A percentile compares a stretch with the other conserved stretches of the same genome.
Conservation (phyloP, 148 eudicot genomes). For the Diospyros kaki region DNA sequence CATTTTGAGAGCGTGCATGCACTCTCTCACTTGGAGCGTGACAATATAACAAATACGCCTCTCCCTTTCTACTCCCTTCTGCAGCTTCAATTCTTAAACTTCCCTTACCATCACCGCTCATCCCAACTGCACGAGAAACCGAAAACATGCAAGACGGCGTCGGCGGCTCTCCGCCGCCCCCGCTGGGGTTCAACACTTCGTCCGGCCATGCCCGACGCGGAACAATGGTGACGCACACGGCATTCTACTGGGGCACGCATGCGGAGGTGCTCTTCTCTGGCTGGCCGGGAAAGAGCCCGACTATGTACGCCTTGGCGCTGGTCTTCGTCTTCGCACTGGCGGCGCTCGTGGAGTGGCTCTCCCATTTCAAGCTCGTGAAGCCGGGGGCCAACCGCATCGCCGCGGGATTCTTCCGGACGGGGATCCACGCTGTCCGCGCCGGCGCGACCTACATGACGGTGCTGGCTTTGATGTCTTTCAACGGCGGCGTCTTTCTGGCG, state of each 20-base stretch:
- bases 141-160: background rate
- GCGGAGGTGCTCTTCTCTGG: constrained; percentile 24
- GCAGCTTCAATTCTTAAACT: no score
- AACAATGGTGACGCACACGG: constrained; percentile 18
- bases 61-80: background rate
- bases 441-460: constrained; percentile 41
- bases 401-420: constrained; percentile 19
- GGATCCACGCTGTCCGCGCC: constrained; percentile 27
- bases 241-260: constrained; percentile 28
- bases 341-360: constrained; percentile 31
- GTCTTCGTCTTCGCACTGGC: constrained; percentile 36
- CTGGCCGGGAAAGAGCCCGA: constrained; percentile 25
- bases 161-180: no score
- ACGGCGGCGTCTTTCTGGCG: constrained; percentile 48
- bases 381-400: constrained; percentile 9
- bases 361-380: constrained; percentile 18
- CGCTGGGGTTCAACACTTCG: no score
- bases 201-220: no score
- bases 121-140: no score
- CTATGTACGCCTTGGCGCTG: constrained; percentile 34
- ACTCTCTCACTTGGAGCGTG: no score
- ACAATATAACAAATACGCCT: no score
- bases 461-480: constrained; percentile 60
- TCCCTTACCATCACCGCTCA: no score
- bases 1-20: no score